These are phyloP conservation scores for Entoloma clypeatum DNA, from an alignment of 1,284 basidiomycete genomes.

Conservation along the genomic window DNA sequence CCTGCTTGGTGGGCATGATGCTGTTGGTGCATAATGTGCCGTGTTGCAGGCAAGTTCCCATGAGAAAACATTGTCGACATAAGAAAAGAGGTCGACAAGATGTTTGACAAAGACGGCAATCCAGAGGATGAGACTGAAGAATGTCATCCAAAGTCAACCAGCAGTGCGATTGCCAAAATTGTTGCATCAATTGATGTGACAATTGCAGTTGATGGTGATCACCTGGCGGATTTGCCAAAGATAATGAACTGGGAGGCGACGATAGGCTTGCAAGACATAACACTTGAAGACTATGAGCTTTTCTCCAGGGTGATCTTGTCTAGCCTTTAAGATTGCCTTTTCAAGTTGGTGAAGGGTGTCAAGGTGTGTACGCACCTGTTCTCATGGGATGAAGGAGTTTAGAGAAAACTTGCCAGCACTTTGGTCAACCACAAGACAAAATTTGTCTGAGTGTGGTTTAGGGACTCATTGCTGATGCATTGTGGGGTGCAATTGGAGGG, in stretches of 20 bases:
- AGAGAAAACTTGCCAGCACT: constrained; percentile 28
- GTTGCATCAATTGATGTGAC: constrained; percentile 28
- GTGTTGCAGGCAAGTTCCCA: constrained; percentile 6
- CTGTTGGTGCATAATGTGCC: constrained; percentile 27
- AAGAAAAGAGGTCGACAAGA: constrained; percentile 24
- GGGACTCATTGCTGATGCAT: no score
- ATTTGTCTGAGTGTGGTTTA: constrained; percentile 32
- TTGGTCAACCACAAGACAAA: constrained; percentile 36
- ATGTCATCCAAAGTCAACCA: constrained; percentile 24
- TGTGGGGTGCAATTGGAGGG: no score
- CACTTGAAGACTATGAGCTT: constrained; percentile 32
- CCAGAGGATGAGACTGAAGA: constrained; percentile 33
- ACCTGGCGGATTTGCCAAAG: constrained; percentile 42
- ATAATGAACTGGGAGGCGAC: constrained; percentile 31
- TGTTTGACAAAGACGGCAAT: constrained; percentile 21
- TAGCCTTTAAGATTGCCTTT: constrained; percentile 10
- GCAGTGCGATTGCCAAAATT: constrained; percentile 31
- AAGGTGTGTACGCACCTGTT: constrained; percentile 18
- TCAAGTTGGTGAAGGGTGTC: constrained; percentile 26
- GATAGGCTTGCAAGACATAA: constrained; percentile 36
- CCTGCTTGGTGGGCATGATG: no score
- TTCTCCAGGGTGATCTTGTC: background rate
- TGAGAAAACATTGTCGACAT: constrained; percentile 38
- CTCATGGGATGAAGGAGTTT: constrained; percentile 33
- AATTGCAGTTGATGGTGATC: constrained; percentile 23